Percentiles rank a stretch among this genome's conserved stretches.
These are phyloP conservation scores for Stephania cephalantha DNA, from an alignment of 164 flowering plant species.

Conservation along the genomic window DNA sequence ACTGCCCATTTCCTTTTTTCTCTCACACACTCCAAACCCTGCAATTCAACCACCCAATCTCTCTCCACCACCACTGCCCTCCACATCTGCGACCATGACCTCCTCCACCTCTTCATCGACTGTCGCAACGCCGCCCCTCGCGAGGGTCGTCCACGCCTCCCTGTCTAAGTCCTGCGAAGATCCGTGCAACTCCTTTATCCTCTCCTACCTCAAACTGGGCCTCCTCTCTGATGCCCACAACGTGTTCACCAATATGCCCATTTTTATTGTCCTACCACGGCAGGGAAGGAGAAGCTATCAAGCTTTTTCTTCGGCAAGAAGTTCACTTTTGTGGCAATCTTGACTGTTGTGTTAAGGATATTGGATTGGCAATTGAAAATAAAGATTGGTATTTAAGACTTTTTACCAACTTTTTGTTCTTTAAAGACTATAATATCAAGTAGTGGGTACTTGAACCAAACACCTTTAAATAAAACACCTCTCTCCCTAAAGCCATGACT, in stretches of 20 bases:
- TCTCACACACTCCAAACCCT: background rate
- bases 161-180: slow-evolving; percentile 30
- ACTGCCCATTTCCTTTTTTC: too few relatives aligned
- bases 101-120: slow-evolving; percentile 43
- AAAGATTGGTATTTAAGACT: too few relatives aligned
- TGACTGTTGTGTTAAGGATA: slow-evolving; percentile 56
- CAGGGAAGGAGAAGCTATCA: slow-evolving; percentile 41
- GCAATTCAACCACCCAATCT: background rate
- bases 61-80: background rate
- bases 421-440: too few relatives aligned
- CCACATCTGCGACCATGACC: background rate
- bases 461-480: too few relatives aligned
- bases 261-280: slow-evolving; percentile 47
- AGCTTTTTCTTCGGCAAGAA: slow-evolving; percentile 53
- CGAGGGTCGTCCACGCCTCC: slow-evolving; percentile 48
- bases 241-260: slow-evolving; percentile 31
- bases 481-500: too few relatives aligned
- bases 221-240: slow-evolving; percentile 30
- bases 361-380: slow-evolving; percentile 27
- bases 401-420: too few relatives aligned
- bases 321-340: slow-evolving; percentile 58
- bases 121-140: slow-evolving; percentile 31
- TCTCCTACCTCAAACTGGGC: slow-evolving; percentile 50
- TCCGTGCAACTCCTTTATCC: slow-evolving; percentile 40
- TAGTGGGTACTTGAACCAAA: too few relatives aligned